Evolutionary conservation across 352 stramenopile species (phyloP).

Genomic region (Globisporangium lucens): DNA sequence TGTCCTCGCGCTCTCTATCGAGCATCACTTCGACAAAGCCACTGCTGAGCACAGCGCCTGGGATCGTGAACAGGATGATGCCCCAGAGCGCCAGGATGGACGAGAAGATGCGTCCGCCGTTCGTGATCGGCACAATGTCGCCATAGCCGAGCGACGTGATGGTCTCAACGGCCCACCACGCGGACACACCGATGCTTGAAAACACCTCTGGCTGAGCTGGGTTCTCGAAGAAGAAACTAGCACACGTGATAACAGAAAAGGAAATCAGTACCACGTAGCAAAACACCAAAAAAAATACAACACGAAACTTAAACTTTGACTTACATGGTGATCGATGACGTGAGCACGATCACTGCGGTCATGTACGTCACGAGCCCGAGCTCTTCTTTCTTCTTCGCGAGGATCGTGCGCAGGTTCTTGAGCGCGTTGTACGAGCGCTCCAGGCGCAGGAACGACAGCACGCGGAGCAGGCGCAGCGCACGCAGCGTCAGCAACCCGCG

Average conservation of each 20-base stretch:
- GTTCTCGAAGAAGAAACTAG: constrained; percentile 81
- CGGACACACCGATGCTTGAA: constrained; percentile 68
- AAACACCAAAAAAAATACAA: background rate
- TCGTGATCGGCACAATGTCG: constrained; percentile 79
- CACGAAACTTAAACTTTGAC: constrained; percentile 1
- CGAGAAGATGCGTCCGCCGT: constrained; percentile 62
- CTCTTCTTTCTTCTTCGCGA: constrained; percentile 70
- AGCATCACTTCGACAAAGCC: constrained; percentile 85
- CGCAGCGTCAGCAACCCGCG: constrained; percentile 65
- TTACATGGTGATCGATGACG: constrained; percentile 82
- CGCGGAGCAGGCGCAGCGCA: constrained; percentile 63
- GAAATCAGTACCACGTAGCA: background rate
- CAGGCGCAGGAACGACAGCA: constrained; percentile 80
- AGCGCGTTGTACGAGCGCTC: constrained; percentile 78
- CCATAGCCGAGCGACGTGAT: constrained; percentile 87
- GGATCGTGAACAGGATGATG: constrained; percentile 87
- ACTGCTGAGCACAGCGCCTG: constrained; percentile 71
- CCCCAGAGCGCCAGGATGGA: constrained; percentile 75
- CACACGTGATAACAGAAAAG: background rate
- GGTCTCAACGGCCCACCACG: constrained; percentile 80
- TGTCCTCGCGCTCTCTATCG: constrained; percentile 65
- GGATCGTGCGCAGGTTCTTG: constrained; percentile 75
- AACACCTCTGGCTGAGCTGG: constrained; percentile 68
- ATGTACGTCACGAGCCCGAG: constrained; percentile 79
- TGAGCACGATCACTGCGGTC: constrained; percentile 75